These are phyloP conservation scores for Fusarium sp. DNA, from an alignment of 2,329 filamentous ascomycete species.

Conservation along the genomic window DNA sequence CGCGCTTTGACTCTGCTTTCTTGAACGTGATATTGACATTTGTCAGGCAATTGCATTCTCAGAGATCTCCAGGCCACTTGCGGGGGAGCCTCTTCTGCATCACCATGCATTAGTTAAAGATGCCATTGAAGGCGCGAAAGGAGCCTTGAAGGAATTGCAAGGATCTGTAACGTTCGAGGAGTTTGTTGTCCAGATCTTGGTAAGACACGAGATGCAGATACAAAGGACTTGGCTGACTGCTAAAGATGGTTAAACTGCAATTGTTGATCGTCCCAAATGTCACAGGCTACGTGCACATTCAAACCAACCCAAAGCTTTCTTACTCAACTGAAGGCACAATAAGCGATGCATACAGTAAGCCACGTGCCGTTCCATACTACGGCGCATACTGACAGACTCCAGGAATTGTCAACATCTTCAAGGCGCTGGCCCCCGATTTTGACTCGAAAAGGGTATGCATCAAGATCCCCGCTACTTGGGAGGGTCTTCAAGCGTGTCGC, in stretches of 20 bases:
- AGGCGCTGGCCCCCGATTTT: conserved; percentile 46
- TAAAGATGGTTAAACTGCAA: conserved; percentile 66
- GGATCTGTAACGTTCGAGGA: conserved; percentile 52
- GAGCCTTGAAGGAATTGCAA: conserved; percentile 33
- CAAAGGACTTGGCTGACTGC: not conserved
- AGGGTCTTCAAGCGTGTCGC: conserved; percentile 70
- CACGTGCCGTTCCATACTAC: fast-evolving
- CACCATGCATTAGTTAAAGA: conserved; percentile 48
- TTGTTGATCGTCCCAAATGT: conserved; percentile 63
- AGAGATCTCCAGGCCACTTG: conserved; percentile 46
- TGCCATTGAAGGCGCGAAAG: conserved; percentile 44
- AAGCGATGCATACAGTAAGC: conserved; percentile 62
- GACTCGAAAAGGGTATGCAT: conserved; percentile 66
- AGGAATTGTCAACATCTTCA: conserved; percentile 60
- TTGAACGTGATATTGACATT: not conserved
- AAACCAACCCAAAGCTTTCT: conserved; percentile 68
- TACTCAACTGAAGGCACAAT: conserved; percentile 63
- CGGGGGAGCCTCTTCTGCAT: conserved; percentile 37
- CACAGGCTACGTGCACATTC: conserved; percentile 66
- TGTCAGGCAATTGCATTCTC: conserved; percentile 52
- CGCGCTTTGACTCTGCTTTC: too few relatives aligned
- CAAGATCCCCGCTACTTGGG: conserved; percentile 73
- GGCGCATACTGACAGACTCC: not conserved
- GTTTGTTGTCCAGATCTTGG: conserved; percentile 67
- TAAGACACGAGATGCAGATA: conserved; percentile 41